Percentiles rank a stretch among this genome's conserved stretches.
Conservation (phyloP, 108 stramenopile genomes). For the Cylindrotheca closterium region DNA sequence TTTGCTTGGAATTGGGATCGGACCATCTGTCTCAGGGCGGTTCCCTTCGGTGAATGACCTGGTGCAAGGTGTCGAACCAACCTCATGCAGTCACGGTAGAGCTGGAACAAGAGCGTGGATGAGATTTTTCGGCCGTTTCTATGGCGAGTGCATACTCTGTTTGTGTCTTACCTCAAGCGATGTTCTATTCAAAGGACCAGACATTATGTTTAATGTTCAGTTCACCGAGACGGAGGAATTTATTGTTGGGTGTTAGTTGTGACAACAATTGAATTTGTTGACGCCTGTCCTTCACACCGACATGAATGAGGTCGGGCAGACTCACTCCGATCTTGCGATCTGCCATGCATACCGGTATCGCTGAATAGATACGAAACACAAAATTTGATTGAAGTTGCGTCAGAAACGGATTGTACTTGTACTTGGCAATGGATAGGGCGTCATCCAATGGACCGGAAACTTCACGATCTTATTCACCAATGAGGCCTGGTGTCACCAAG, state of each 20-base stretch:
- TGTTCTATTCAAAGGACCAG: constrained; percentile 26
- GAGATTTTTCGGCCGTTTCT: not conserved
- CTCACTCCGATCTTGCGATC: no score
- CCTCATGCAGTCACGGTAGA: constrained; percentile 83
- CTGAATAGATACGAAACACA: no score
- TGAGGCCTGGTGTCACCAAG: no score
- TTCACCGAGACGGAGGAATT: not conserved
- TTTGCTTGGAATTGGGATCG: constrained; percentile 64
- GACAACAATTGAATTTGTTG: no score
- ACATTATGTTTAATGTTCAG: constrained; percentile 12
- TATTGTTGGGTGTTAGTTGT: not conserved
- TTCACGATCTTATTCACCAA: no score
- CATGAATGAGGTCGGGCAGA: no score
- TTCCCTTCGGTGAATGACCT: constrained; percentile 69
- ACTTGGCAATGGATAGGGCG: no score
- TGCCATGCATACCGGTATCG: no score
- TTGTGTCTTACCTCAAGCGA: constrained; percentile 27
- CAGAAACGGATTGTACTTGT: no score
- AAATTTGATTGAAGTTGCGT: no score
- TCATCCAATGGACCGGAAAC: no score
- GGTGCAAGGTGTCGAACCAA: constrained; percentile 79
- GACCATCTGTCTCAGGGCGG: constrained; percentile 66
- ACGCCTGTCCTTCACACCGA: no score
- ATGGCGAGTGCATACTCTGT: not conserved
- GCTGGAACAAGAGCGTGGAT: constrained; percentile 24